phyloP scores from a whole-genome alignment of 305 asterid genomes.

The Fraxinus dipetala region DNA sequence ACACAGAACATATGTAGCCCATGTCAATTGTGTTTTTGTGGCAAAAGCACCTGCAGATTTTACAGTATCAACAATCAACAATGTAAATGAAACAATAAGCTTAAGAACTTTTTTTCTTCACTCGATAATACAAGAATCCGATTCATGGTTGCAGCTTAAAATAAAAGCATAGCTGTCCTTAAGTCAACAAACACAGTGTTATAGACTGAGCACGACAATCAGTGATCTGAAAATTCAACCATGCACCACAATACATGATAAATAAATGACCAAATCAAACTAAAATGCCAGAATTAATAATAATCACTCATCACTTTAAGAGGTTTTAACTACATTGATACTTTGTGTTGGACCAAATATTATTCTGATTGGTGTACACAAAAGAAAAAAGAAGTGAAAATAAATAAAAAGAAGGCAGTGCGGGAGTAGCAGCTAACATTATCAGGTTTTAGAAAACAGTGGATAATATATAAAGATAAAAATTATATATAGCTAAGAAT shows the following conservation, averaged over 20 bases:
- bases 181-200: neutral
- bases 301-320: neutral
- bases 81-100: neutral
- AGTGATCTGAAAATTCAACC: neutral
- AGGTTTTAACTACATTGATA: neutral
- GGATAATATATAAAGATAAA: neutral
- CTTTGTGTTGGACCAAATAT: neutral
- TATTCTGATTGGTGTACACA: neutral
- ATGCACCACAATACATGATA: neutral
- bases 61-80: neutral
- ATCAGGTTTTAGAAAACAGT: neutral
- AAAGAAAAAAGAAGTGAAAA: neutral
- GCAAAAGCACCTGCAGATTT: constrained; percentile 79
- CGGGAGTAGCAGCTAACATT: neutral
- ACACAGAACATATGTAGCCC: constrained; percentile 94
- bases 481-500: neutral
- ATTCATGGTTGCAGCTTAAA: neutral
- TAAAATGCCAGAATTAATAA: neutral
- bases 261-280: neutral
- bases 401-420: neutral
- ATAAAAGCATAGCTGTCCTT: neutral
- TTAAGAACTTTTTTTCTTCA: neutral
- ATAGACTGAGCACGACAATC: neutral
- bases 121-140: neutral
- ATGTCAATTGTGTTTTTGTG: constrained; percentile 84